Percentiles rank a stretch among this genome's conserved stretches.
Conservation (phyloP, 352 stramenopile genomes). For the Globisporangium nagaii region DNA sequence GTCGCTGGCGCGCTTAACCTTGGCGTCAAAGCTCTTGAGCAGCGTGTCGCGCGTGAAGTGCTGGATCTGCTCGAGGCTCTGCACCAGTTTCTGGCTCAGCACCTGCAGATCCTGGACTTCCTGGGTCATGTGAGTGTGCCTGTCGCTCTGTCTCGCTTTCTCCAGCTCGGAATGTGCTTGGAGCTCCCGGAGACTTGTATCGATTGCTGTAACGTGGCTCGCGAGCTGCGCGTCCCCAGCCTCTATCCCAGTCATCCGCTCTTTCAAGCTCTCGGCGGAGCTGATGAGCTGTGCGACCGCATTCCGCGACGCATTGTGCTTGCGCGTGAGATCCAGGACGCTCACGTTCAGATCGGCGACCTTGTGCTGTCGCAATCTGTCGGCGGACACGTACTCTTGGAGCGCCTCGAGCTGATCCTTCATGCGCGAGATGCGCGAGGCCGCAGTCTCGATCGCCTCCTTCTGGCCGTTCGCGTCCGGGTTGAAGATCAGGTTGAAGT, state of each 20-base stretch:
- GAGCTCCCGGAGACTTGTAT: conserved; percentile 11
- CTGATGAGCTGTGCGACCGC: conserved; percentile 39
- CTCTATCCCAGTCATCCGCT: conserved; percentile 18
- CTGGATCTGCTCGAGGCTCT: conserved; percentile 34
- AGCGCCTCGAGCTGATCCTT: conserved; percentile 40
- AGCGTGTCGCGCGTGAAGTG: conserved; percentile 36
- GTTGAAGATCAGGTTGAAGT: conserved; percentile 68
- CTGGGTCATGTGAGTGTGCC: conserved; percentile 6
- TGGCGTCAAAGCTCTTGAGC: conserved; percentile 26
- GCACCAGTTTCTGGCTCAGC: conserved; percentile 21
- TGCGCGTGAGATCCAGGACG: conserved; percentile 41
- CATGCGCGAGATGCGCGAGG: conserved; percentile 42
- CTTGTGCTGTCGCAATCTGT: conserved; percentile 41
- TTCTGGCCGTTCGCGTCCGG: conserved; percentile 42
- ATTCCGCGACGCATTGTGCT: conserved; percentile 37
- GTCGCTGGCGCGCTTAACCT: conserved; percentile 21
- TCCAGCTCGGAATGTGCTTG: conserved; percentile 19
- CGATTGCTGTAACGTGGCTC: conserved; percentile 15
- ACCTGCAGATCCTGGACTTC: conserved; percentile 24
- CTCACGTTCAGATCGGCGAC: conserved; percentile 39
- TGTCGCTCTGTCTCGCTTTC: conserved; percentile 14
- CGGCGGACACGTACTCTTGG: conserved; percentile 36
- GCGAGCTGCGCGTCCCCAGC: conserved; percentile 14
- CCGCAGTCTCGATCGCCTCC: conserved; percentile 37
- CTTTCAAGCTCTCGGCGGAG: conserved; percentile 17